Evolutionary conservation across 352 stramenopile species (phyloP), one percentile per base, ranked within the genome.

Genomic region (Elongisporangium senticosum): DNA sequence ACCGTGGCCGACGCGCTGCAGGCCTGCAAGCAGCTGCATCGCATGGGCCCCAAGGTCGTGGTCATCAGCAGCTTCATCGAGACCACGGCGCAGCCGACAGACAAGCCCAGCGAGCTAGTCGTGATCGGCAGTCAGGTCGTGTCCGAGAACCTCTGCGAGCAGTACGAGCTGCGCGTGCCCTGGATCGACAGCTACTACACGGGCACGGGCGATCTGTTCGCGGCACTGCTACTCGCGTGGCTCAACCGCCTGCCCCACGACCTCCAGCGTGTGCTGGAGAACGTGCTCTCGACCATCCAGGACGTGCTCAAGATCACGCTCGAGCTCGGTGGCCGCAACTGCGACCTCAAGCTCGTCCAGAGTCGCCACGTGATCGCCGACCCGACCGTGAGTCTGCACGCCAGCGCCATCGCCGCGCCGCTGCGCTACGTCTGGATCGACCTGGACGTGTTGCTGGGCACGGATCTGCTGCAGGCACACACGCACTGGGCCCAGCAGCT

Each of bases 131-230:
- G 77, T 57, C 77, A 81, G 56, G 69, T 71, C 17, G 24, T 70
- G 17, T 20, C 19, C 51, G 7, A 69, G 55, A 19, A n/a, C 23
- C 21, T 53, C 3, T 93, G 71, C 52, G 79, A 94, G 58, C 82
- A 91, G 69, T 93, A 78, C 54, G 80, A 93, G 54, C 71, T 93
- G 60, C 81, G 81, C 40, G 77, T 95, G 58, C 85, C 85, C 20
- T 79, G 71, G 40, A 91, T 95, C 19, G 76, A 91, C 56, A 89
- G 77, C 67, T 95, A 92, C 61, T 95, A 91, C 74, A 91, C 86
- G 7, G 86, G 86, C 61, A 95, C 83, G 24, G 86, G 86, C 24
- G 86, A 95, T 53, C 54, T 95, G 48, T 93, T 95, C 49, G 82
- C 86, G 15, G 83, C 86, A 56, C 67, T 93, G 17, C 51, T 93